These are phyloP conservation scores for Craterostigma plantagineum DNA, from an alignment of 257 asterid genomes.

Conservation along the genomic window DNA sequence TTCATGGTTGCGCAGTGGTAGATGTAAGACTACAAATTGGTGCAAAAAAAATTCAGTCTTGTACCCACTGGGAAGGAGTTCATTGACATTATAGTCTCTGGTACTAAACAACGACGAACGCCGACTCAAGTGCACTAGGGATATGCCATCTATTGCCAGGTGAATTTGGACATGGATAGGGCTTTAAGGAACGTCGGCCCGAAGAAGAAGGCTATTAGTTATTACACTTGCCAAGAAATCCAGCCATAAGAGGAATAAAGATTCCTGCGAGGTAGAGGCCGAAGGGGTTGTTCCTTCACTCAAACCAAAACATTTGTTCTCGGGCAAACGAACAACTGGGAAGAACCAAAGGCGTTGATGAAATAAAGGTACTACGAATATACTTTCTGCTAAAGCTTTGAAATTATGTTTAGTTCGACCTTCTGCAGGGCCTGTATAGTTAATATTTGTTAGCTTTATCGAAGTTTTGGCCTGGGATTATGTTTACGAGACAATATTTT, in stretches of 20 bases:
- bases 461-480: too few species aligned
- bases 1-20: too few species aligned
- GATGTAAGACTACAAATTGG: neutral
- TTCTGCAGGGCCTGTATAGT: neutral
- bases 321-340: constrained; percentile 71
- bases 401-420: neutral
- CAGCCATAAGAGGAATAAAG: constrained; percentile 50
- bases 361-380: constrained; percentile 33
- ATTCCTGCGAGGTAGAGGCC: constrained; percentile 65
- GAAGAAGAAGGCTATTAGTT: constrained; percentile 59
- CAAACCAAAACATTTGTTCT: constrained; percentile 66
- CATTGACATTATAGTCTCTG: constrained; percentile 69
- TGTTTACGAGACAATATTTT: too few species aligned
- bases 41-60: constrained; percentile 52
- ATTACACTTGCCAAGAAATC: constrained; percentile 37
- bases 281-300: constrained; percentile 71
- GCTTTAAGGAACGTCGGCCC: constrained; percentile 61
- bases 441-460: neutral
- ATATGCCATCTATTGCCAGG: constrained; percentile 65
- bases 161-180: constrained; percentile 78
- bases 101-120: constrained; percentile 84
- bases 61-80: constrained; percentile 84
- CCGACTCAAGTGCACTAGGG: constrained; percentile 97
- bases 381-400: neutral
- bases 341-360: constrained; percentile 66